Percentiles rank a stretch among this genome's conserved stretches.
Evolutionary conservation across 2,329 filamentous ascomycete species (phyloP).

Genomic region (Trichothecium roseum): DNA sequence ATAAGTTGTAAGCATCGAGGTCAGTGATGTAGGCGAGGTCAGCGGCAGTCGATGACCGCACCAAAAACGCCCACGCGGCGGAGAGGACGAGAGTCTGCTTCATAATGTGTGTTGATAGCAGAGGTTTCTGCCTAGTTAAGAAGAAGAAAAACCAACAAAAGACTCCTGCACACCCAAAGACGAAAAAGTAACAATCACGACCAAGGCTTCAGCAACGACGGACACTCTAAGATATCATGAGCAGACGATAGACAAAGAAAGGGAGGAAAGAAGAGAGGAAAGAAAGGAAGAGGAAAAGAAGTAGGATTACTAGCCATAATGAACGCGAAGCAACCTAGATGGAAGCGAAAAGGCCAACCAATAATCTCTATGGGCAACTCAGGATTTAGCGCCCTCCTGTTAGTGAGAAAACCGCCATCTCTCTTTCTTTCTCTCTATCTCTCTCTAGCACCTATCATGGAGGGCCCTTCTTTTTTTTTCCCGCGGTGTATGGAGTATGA

Average conservation of each 20-base stretch:
- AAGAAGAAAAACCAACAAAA: neutral
- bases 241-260: too few relatives aligned
- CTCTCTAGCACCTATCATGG: neutral
- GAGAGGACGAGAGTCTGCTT: neutral
- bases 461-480: neutral
- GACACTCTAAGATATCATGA: too few relatives aligned
- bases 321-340: too few relatives aligned
- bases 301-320: too few relatives aligned
- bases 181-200: too few relatives aligned
- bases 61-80: neutral
- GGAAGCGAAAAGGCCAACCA: too few relatives aligned
- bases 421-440: neutral
- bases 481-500: conserved; percentile 6
- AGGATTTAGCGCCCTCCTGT: too few relatives aligned
- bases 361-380: too few relatives aligned
- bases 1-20: conserved; percentile 26
- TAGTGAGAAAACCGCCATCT: neutral
- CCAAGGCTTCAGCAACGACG: too few relatives aligned
- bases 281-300: too few relatives aligned
- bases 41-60: conserved; percentile 4
- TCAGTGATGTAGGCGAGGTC: conserved; percentile 34
- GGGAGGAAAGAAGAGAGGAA: too few relatives aligned
- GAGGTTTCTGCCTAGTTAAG: neutral
- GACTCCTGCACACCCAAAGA: neutral
- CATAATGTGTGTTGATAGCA: too few relatives aligned